A percentile compares a stretch with the other conserved stretches of the same genome.
These are phyloP conservation scores for Cladosporium austrohemisphaericum DNA, from an alignment of 2,329 filamentous ascomycete species.

Conservation along the genomic window DNA sequence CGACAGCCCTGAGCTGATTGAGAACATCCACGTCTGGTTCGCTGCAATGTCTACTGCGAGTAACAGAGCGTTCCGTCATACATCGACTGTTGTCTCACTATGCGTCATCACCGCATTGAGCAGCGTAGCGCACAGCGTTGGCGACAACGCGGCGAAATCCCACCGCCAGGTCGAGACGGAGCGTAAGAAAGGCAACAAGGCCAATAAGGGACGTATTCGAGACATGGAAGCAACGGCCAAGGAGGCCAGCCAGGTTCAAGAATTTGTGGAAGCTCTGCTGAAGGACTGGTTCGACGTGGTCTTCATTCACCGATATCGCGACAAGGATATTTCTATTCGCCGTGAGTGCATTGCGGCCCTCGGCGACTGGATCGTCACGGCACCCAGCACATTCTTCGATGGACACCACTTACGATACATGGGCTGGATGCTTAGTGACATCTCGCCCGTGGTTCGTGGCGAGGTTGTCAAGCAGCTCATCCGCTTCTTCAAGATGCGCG, in stretches of 20 bases:
- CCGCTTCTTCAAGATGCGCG: conserved; percentile 73
- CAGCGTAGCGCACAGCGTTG: conserved; percentile 65
- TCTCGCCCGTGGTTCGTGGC: conserved; percentile 67
- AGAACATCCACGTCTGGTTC: conserved; percentile 88
- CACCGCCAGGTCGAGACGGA: conserved; percentile 77
- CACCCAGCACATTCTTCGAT: conserved; percentile 86
- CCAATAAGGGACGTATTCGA: conserved; percentile 74
- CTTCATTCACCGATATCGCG: conserved; percentile 92
- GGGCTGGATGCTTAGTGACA: conserved; percentile 91
- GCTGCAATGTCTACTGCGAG: conserved; percentile 84
- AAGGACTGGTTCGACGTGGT: conserved; percentile 87
- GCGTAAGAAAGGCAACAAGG: conserved; percentile 64
- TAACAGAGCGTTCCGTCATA: conserved; percentile 88
- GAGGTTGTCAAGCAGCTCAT: conserved; percentile 82
- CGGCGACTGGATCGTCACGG: conserved; percentile 79
- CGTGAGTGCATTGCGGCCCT: conserved; percentile 83
- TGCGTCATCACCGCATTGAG: conserved; percentile 76
- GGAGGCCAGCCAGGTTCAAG: conserved; percentile 65
- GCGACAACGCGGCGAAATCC: conserved; percentile 68
- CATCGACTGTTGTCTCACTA: conserved; percentile 79
- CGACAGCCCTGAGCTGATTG: conserved; percentile 69
- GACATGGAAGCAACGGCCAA: conserved; percentile 70
- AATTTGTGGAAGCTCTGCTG: conserved; percentile 66
- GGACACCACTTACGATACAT: conserved; percentile 87
- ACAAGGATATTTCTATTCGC: conserved; percentile 84